phyloP scores from a whole-genome alignment of 2,329 filamentous ascomycete genomes.

The Pyrenochaeta sp. region DNA sequence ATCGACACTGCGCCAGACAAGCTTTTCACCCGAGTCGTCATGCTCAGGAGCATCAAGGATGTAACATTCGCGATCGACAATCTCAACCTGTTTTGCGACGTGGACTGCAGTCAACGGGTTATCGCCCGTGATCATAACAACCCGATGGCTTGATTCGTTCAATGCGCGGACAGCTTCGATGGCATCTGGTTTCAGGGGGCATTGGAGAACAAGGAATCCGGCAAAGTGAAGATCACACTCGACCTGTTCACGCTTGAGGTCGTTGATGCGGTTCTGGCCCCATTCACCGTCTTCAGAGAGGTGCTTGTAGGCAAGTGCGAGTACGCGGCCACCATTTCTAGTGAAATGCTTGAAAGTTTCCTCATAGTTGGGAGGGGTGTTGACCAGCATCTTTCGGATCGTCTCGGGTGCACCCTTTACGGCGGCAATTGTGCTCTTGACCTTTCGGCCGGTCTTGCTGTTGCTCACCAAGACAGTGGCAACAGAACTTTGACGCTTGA shows the following conservation, averaged over 20 bases:
- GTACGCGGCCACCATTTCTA: conserved; percentile 89
- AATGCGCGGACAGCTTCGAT: conserved; percentile 94
- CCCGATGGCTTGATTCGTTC: conserved; percentile 97
- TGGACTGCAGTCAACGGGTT: conserved; percentile 97
- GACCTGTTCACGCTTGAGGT: conserved; percentile 90
- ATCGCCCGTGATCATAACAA: conserved; percentile 99
- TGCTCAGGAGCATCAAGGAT: conserved; percentile 96
- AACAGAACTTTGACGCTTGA: conserved; percentile 95
- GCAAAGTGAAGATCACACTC: conserved; percentile 87
- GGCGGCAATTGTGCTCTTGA: conserved; percentile 86
- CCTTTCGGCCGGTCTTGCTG: conserved; percentile 74
- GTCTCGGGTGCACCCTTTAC: conserved; percentile 98
- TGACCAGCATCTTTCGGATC: conserved; percentile 88
- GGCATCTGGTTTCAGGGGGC: conserved; percentile 94
- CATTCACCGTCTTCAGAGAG: conserved; percentile 82
- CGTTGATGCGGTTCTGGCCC: conserved; percentile 84
- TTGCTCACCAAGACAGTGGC: conserved; percentile 80
- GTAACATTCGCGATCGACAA: conserved; percentile 92
- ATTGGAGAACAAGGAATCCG: conserved; percentile 94
- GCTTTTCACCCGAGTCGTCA: conserved; percentile 77
- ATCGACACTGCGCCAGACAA: conserved; percentile 95
- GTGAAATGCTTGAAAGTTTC: conserved; percentile 99
- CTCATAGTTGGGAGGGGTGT: conserved; percentile 86
- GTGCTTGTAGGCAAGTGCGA: conserved; percentile 93
- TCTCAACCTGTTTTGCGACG: conserved; percentile 93